Evolutionary conservation across 352 stramenopile species (phyloP).

Genomic region (Nothophytophthora sp.): DNA sequence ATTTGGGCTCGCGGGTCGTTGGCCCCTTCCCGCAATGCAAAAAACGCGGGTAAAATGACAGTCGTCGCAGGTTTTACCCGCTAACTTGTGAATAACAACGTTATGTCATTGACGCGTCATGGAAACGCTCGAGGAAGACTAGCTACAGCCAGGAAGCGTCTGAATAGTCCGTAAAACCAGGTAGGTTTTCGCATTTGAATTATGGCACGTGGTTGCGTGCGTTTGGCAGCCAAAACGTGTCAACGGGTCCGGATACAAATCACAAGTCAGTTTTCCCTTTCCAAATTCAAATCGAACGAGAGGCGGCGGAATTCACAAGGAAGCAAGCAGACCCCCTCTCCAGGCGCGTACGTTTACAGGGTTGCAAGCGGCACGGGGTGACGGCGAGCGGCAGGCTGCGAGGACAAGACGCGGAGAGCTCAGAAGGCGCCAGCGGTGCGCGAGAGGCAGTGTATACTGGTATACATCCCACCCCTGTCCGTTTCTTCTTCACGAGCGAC

Average conservation of each 20-base stretch:
- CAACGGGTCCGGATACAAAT: constrained; percentile 19
- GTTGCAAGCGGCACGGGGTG: not conserved
- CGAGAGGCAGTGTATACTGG: no score
- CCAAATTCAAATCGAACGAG: constrained; percentile 44
- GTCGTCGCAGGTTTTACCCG: constrained; percentile 36
- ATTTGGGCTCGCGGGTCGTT: no score
- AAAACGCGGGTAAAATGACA: constrained; percentile 55
- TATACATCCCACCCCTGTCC: not conserved
- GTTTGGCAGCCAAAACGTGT: constrained; percentile 41
- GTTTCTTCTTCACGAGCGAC: not conserved
- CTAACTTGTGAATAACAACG: constrained; percentile 9
- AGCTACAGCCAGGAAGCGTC: not conserved
- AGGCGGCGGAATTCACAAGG: constrained; percentile 27
- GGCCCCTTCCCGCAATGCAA: no score
- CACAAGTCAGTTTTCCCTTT: constrained; percentile 27
- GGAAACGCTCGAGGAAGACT: not conserved
- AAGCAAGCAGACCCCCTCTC: not conserved
- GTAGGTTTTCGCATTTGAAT: constrained; percentile 18
- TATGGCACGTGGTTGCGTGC: constrained; percentile 1
- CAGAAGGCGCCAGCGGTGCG: no score
- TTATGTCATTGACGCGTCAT: constrained; percentile 1
- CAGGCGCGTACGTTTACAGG: not conserved
- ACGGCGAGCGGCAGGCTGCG: no score
- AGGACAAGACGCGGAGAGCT: no score
- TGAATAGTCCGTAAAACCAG: constrained; percentile 14